A percentile compares a stretch with the other conserved stretches of the same genome.
Evolutionary conservation across 1,139 yeast genomes (phyloP).

Genomic region (Nematodospora anomalae): DNA sequence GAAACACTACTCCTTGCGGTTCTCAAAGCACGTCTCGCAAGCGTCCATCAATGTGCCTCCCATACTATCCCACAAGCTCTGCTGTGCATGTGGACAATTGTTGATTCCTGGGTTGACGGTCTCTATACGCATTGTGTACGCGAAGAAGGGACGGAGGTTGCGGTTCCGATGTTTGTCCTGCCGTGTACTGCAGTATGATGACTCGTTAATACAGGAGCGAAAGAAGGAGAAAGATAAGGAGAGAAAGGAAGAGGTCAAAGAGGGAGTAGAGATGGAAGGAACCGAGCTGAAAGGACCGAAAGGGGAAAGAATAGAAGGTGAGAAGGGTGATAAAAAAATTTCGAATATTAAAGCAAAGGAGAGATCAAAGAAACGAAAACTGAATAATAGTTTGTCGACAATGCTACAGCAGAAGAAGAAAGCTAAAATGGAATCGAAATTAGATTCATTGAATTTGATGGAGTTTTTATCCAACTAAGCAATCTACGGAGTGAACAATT

Average conservation of each 20-base stretch:
- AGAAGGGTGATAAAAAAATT: too few species aligned
- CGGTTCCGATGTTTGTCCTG: constrained; percentile 11
- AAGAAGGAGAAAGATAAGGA: constrained; percentile 4
- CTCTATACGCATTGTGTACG: constrained; percentile 18
- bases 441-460: constrained; percentile 43
- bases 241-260: constrained; percentile 4
- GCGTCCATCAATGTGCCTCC: constrained; percentile 32
- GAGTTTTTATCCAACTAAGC: constrained; percentile 43
- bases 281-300: constrained; percentile 29
- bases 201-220: constrained; percentile 6
- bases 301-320: too few species aligned
- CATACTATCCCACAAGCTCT: constrained; percentile 31
- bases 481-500: too few species aligned
- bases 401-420: constrained; percentile 46
- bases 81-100: constrained; percentile 46
- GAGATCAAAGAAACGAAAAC: constrained; percentile 31
- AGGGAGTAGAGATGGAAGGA: constrained; percentile 18
- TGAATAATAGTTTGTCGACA: constrained; percentile 31
- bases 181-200: constrained; percentile 9
- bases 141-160: constrained; percentile 9
- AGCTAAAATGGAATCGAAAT: constrained; percentile 27
- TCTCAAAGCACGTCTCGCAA: constrained; percentile 22
- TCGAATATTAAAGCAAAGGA: constrained; percentile 21
- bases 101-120: constrained; percentile 49
- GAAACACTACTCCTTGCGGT: constrained; percentile 26